phyloP scores from a whole-genome alignment of 1,284 basidiomycete species.

The Cutaneotrichosporon sp. region DNA sequence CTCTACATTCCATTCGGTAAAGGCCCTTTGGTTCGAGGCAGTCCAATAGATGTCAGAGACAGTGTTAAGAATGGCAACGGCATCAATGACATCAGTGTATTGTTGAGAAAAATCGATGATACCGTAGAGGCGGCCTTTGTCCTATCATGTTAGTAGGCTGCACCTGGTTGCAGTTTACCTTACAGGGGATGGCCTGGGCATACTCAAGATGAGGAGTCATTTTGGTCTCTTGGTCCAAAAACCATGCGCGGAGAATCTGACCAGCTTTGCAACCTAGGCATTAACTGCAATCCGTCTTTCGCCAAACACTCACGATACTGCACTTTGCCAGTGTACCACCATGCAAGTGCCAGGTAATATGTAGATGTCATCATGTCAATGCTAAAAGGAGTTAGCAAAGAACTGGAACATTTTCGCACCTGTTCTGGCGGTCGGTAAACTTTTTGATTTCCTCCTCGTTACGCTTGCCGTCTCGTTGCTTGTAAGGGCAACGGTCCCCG shows the following conservation, averaged over 20 bases:
- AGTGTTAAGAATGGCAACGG: conserved; percentile 4
- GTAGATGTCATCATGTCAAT: conserved; percentile 9
- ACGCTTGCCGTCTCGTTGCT: conserved; percentile 9
- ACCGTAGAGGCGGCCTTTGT: conserved; percentile 7
- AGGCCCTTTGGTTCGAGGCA: not conserved
- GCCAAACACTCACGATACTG: conserved; percentile 7
- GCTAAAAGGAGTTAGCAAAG: not conserved
- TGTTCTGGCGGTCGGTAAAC: conserved; percentile 9
- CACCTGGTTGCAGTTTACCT: too few relatives aligned
- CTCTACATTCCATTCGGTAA: conserved; percentile 8
- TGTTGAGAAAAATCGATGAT: conserved; percentile 18
- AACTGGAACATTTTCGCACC: too few relatives aligned
- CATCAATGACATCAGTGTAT: conserved; percentile 12
- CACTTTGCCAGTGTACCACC: conserved; percentile 11
- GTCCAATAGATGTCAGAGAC: conserved; percentile 2
- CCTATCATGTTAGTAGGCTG: not conserved
- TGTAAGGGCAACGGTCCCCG: conserved; percentile 3
- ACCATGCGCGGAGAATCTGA: conserved; percentile 5
- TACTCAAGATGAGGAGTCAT: conserved; percentile 11
- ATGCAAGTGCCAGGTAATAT: conserved; percentile 8
- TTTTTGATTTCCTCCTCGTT: conserved; percentile 12
- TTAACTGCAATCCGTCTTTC: too few relatives aligned
- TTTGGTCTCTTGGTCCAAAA: not conserved
- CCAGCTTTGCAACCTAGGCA: not conserved
- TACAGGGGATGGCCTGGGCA: conserved; percentile 10